These are phyloP conservation scores for Fusarium protoensiforme DNA, from an alignment of 2,329 filamentous ascomycete genomes.

Conservation along the genomic window DNA sequence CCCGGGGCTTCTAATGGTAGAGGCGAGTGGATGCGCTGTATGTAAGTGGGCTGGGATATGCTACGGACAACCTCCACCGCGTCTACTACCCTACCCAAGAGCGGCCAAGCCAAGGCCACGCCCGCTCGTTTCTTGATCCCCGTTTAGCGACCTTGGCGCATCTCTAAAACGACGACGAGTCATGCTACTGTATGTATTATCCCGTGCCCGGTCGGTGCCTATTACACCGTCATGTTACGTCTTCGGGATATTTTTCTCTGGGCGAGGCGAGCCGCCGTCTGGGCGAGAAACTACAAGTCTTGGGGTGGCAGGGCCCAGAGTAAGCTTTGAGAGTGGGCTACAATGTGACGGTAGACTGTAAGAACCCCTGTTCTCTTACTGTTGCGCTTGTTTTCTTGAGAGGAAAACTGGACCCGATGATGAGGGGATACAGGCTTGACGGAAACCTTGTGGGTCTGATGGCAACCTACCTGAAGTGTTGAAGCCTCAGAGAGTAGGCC, in stretches of 20 bases:
- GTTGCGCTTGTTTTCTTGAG: neutral
- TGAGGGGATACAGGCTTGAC: conserved; percentile 11
- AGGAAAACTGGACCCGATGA: conserved; percentile 9
- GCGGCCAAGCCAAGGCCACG: neutral
- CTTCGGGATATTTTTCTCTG: neutral
- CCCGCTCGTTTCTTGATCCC: neutral
- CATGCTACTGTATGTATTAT: neutral
- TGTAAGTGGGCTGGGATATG: conserved; percentile 1
- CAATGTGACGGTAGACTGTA: neutral
- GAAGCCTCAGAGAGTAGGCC: neutral
- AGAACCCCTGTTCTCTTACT: neutral
- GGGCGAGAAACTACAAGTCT: neutral
- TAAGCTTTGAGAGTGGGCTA: neutral
- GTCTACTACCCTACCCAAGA: neutral
- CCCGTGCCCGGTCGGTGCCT: neutral
- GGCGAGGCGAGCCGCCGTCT: neutral
- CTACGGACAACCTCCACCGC: neutral
- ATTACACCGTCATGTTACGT: neutral
- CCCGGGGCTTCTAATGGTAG: neutral
- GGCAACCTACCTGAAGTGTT: neutral
- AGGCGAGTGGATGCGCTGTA: neutral
- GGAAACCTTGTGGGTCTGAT: neutral
- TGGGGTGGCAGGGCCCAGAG: neutral
- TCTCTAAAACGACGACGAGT: conserved; percentile 19
- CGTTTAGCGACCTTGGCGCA: conserved; percentile 16